Evolutionary conservation across 2,329 filamentous ascomycete species (phyloP).

Genomic region (Nigrospora oryzae): DNA sequence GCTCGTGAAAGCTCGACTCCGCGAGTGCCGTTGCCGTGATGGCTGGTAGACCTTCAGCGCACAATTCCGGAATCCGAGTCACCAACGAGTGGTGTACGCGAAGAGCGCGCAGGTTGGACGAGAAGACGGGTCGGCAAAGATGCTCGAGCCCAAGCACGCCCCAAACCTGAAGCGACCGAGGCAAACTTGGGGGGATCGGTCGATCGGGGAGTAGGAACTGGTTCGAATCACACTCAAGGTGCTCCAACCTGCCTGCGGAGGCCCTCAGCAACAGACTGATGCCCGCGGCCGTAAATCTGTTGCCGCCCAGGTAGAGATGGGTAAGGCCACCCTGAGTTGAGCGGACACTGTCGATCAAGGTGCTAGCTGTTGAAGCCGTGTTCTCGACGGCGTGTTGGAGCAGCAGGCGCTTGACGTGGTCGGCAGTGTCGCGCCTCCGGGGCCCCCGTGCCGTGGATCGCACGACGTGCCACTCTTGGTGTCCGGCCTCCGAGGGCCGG

Average conservation of each 20-base stretch:
- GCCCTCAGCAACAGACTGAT: constrained; percentile 32
- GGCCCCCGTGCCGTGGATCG: constrained; percentile 26
- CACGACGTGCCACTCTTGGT: constrained; percentile 16
- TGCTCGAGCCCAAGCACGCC: constrained; percentile 38
- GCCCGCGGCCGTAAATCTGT: constrained; percentile 34
- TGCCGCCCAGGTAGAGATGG: constrained; percentile 45
- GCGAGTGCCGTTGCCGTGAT: constrained; percentile 30
- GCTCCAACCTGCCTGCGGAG: constrained; percentile 38
- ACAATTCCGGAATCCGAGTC: constrained; percentile 41
- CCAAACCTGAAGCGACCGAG: constrained; percentile 21
- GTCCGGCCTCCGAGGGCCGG: constrained; percentile 9
- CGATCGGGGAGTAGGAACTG: constrained; percentile 14
- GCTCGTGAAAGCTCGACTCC: constrained; percentile 33
- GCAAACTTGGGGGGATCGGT: constrained; percentile 14
- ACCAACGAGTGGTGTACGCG: constrained; percentile 53
- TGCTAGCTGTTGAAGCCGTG: constrained; percentile 7
- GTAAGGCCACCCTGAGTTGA: constrained; percentile 30
- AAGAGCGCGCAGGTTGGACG: constrained; percentile 42
- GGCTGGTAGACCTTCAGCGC: constrained; percentile 25
- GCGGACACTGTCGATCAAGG: constrained; percentile 14
- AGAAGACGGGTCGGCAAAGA: constrained; percentile 42
- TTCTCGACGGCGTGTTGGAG: constrained; percentile 11
- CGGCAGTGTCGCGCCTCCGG: constrained; percentile 22
- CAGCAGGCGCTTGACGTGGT: constrained; percentile 19
- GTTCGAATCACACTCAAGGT: constrained; percentile 41